Evolutionary conservation across 208 protist species (phyloP), one percentile per base, ranked within the genome.

Genomic region (Wallacemonas sp.): DNA sequence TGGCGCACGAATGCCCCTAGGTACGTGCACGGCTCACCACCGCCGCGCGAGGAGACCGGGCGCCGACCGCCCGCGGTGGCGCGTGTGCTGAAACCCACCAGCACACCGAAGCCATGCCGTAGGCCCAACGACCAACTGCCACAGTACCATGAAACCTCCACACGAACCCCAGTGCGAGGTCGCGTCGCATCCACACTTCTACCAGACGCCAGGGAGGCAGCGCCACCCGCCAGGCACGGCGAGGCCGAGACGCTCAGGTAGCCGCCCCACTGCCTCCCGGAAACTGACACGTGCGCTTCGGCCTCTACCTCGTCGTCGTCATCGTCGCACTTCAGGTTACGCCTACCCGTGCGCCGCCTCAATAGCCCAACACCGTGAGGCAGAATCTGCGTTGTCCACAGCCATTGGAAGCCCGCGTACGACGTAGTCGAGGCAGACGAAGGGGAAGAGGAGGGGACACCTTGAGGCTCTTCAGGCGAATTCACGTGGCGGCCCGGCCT

Each of bases 91-190:
- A 66, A 63, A 41, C 76, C 66, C 38, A 71, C 62, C 32, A 78
- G 81, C 15, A 79, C 77, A 37, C 81, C 85, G 63, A 92, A 92
- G 21, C 85, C 81, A 46, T 89, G 75, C 30, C 74, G 78, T 5
- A 68, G 54, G 17, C 81, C 85, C 12, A 19, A 57, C n/a, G 64
- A 42, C 85, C 85, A 92, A 24, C 60, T 48, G 3, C 85, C 85
- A 58, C 81, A 92, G 52, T 85, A 85, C 30, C 78, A 74, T 19
- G 19, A 6, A 15, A 57, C 50, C 3, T 41, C 30, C 15, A 57
- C n/a, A 37, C 50, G 5, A 19, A 67, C 34, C 10, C 68, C 65
- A 9, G n/a, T 58, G 27, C 13, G 59, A 33, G n/a, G 64, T 62
- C 19, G n/a, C n/a, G 53, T 3, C 30, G 50, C 17, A 24, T 32